Conservation (phyloP, 495 filamentous ascomycete species). For the Xylaria venustula region DNA sequence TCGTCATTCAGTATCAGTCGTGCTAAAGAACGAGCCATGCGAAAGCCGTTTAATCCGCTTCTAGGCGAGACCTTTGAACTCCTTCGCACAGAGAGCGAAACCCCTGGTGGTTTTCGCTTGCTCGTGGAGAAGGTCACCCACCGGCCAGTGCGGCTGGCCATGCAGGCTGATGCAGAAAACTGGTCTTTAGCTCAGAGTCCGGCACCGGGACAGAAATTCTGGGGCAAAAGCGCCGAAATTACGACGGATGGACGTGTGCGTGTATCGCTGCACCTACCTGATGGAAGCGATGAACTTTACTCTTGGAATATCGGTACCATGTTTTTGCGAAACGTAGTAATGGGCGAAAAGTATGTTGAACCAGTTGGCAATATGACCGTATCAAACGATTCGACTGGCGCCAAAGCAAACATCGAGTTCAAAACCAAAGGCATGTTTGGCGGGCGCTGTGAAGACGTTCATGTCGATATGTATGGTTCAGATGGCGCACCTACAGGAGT, state of each 20-base stretch:
- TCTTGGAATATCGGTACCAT: slow-evolving; percentile 81
- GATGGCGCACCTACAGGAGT: slow-evolving; percentile 60
- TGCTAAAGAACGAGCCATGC: slow-evolving; percentile 84
- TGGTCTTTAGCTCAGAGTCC: slow-evolving; percentile 89
- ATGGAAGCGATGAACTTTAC: slow-evolving; percentile 71
- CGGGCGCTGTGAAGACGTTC: slow-evolving; percentile 86
- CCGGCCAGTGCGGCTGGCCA: slow-evolving; percentile 86
- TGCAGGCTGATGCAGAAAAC: slow-evolving; percentile 78
- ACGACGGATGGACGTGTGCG: slow-evolving; percentile 85
- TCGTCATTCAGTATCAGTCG: slow-evolving; percentile 76
- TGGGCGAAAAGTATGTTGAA: slow-evolving; percentile 97
- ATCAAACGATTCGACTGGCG: slow-evolving; percentile 74
- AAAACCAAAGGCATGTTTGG: slow-evolving; percentile 95
- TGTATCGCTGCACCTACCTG: slow-evolving; percentile 59
- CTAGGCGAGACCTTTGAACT: slow-evolving; percentile 95
- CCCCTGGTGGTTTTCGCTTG: slow-evolving; percentile 76
- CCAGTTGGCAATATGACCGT: slow-evolving; percentile 86
- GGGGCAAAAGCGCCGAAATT: slow-evolving; percentile 94
- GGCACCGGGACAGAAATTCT: slow-evolving; percentile 92
- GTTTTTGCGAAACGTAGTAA: slow-evolving; percentile 93
- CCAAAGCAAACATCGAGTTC: slow-evolving; percentile 79
- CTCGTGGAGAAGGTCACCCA: slow-evolving; percentile 92
- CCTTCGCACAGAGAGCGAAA: slow-evolving; percentile 72
- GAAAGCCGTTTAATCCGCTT: slow-evolving; percentile 98
- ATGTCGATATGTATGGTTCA: slow-evolving; percentile 65